These are phyloP conservation scores for Lotus japonicus DNA, from an alignment of 306 rosid genomes.

Conservation along the genomic window DNA sequence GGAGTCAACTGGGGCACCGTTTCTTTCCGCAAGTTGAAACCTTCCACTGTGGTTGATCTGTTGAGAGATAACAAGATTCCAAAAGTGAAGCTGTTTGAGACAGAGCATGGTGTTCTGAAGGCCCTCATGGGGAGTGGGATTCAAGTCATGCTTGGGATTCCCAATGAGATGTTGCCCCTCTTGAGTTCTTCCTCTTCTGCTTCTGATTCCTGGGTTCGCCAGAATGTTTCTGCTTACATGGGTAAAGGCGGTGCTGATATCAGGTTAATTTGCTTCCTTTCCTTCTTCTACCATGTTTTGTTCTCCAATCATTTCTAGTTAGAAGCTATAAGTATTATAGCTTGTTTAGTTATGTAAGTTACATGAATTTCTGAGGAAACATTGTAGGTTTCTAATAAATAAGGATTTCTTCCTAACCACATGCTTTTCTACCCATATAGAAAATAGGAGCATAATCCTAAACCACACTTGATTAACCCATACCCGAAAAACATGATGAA, in stretches of 20 bases:
- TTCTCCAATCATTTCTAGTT: too few relatives aligned
- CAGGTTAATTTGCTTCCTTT: constrained; percentile 31
- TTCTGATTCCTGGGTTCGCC: constrained; percentile 70
- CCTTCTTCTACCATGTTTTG: too few relatives aligned
- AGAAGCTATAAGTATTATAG: too few relatives aligned
- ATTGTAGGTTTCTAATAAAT: too few relatives aligned
- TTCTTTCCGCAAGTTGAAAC: constrained; percentile 55
- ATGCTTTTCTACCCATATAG: too few relatives aligned
- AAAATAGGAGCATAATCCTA: too few relatives aligned
- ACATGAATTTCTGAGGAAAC: too few relatives aligned
- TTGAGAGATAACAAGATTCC: constrained; percentile 47
- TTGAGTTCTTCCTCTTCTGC: constrained; percentile 54
- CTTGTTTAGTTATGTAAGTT: too few relatives aligned
- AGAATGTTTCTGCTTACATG: constrained; percentile 53
- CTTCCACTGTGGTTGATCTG: constrained; percentile 63
- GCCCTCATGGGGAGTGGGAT: constrained; percentile 64
- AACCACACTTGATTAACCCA: too few relatives aligned
- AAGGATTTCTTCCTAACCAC: too few relatives aligned
- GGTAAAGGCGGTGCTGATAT: constrained; percentile 65
- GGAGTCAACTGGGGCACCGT: constrained; percentile 92
- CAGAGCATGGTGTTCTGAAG: constrained; percentile 45
- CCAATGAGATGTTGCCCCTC: constrained; percentile 60
- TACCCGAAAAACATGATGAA: too few relatives aligned
- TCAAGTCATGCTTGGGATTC: constrained; percentile 72
- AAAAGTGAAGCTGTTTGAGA: constrained; percentile 75